Evolutionary conservation across 2,329 filamentous ascomycete species (phyloP).

Genomic region (Calonectria pauciramosa): DNA sequence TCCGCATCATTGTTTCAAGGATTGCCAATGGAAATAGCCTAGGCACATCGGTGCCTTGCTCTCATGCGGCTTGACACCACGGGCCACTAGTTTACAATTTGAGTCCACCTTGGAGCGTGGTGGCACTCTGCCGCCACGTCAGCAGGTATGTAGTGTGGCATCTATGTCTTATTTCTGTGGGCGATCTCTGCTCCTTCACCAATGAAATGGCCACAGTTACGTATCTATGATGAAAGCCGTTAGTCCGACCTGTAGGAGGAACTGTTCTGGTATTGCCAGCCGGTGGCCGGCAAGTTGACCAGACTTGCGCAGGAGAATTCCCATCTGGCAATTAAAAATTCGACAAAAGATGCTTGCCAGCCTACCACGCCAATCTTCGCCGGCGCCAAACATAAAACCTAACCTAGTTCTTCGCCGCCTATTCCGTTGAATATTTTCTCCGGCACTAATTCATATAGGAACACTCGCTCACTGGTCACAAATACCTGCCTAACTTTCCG

Average conservation of each 20-base stretch:
- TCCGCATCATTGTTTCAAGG: background rate
- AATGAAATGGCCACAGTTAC: background rate
- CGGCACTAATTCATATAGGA: background rate
- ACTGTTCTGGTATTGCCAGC: background rate
- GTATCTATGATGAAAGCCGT: background rate
- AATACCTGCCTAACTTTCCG: background rate
- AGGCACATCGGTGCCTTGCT: background rate
- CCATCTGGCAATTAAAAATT: background rate
- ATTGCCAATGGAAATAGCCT: background rate
- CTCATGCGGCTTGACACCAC: background rate
- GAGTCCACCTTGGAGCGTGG: background rate
- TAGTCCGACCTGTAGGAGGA: background rate
- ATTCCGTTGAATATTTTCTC: background rate
- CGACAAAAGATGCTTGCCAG: background rate
- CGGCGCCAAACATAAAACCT: background rate
- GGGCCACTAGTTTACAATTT: background rate
- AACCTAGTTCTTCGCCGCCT: background rate
- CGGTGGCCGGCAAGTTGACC: background rate
- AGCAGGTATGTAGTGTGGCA: background rate
- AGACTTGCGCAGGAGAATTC: background rate
- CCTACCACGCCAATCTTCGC: background rate
- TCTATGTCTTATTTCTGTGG: background rate
- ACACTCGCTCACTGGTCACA: background rate
- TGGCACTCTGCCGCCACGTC: background rate
- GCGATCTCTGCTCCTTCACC: background rate